Base-by-base conservation (phyloP, 1,284 basidiomycete genomes). In the Apiotrichum akiyoshidainum region DNA sequence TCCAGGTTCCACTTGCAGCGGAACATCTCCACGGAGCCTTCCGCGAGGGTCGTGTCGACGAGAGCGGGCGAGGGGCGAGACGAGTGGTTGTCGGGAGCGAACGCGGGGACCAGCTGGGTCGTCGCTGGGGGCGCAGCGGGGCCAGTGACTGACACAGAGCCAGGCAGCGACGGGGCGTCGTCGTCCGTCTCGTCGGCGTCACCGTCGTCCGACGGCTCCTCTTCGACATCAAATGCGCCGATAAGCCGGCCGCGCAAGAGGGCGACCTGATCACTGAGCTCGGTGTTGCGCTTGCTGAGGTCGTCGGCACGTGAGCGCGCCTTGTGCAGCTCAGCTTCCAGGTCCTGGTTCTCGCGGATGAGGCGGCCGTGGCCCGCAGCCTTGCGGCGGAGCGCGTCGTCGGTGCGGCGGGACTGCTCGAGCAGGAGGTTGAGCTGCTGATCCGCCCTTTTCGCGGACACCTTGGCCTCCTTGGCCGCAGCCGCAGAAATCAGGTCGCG, bases 401-500 rank as follows among this genome's bases (percentile, higher is more conserved):
- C 75, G 2, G 75, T 77, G 21, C 59, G 45, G 12, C 74, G 61
- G 33, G 65, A 55, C 60, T 77, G 75, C 31, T 70, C 68, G 0
- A 72, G 65, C 11, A 76, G 54, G 22, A 76, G 51, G 12, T 66
- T 58, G 48, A 66, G 52, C 54, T 72, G 64, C 3, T 42, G 46
- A 33, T 57, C 51, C 33, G 63, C 49, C 33, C 33, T 39, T 11
- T 54, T 52, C 21, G 69, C 65, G 0, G 52, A 59, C 7, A 45
- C 50, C 1, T 53, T 52, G 41, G 39, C 35, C 19, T 59, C 42
- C 7, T 60, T 35, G 16, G 61, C 33, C 17, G 68, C 52, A 2
- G 68, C 64, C 1, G 61, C 50, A 39, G 52, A 42, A 53, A 66
- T 63, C 13, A 75, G 51, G 11, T 68, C 61, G 12, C 67, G 64